These are phyloP conservation scores for Aspergillus clavatus DNA, from an alignment of 2,329 filamentous ascomycete genomes.

Conservation along the genomic window DNA sequence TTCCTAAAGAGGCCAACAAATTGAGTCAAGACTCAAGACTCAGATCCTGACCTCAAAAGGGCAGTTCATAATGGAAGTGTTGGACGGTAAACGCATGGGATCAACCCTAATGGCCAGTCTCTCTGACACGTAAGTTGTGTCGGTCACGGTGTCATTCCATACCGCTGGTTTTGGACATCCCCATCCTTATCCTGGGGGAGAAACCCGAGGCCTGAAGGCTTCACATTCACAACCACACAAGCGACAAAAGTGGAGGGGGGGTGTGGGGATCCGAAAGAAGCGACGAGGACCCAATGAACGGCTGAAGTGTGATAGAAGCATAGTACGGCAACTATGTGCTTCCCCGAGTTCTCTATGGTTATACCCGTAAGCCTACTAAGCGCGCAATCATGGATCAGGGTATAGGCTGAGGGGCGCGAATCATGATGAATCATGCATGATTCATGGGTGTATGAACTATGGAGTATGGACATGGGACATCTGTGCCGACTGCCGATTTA, in stretches of 20 bases:
- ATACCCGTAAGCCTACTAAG: too few species aligned
- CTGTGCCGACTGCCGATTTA: conserved; percentile 20
- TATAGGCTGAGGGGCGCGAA: too few species aligned
- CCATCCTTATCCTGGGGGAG: background rate
- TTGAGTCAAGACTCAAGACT: background rate
- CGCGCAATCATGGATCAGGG: too few species aligned
- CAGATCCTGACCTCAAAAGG: background rate
- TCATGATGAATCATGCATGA: too few species aligned
- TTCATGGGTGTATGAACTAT: too few species aligned
- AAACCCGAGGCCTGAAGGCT: background rate
- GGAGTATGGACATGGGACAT: too few species aligned
- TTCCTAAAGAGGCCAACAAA: background rate
- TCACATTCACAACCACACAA: too few species aligned
- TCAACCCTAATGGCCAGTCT: background rate
- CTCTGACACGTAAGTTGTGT: background rate
- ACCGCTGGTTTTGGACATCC: background rate
- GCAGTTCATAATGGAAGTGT: background rate
- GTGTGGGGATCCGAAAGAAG: background rate
- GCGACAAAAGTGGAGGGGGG: too few species aligned
- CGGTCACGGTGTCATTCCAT: background rate
- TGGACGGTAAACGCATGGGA: background rate
- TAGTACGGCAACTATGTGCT: too few species aligned
- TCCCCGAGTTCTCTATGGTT: too few species aligned
- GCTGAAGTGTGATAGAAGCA: background rate
- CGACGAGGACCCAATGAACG: background rate